A percentile compares a stretch with the other conserved stretches of the same genome.
phyloP scores from a whole-genome alignment of 2,329 filamentous ascomycete genomes.

The Ceratocystis colombiana region DNA sequence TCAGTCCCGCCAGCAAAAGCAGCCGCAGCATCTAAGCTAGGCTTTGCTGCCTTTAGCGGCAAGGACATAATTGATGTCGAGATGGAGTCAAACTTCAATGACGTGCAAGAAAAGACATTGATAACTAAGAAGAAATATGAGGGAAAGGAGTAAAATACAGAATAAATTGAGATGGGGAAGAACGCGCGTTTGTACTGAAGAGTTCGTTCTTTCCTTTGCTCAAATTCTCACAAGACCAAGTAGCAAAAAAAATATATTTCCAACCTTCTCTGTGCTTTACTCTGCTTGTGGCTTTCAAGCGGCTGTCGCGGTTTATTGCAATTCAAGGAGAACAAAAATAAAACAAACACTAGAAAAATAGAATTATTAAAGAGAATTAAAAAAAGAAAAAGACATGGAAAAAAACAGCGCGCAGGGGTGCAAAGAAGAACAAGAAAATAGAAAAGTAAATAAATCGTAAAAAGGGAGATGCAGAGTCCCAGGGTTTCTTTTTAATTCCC shows the following conservation, averaged over 20 bases:
- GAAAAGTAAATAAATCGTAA: background rate
- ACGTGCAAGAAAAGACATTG: background rate
- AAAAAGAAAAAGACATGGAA: slow-evolving; percentile 6
- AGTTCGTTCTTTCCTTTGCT: background rate
- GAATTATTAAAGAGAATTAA: background rate
- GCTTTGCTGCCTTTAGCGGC: slow-evolving; percentile 20
- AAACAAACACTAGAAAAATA: background rate
- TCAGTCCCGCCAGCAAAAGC: slow-evolving; percentile 24
- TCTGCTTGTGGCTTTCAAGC: background rate
- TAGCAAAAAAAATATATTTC: background rate
- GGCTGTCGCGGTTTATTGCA: background rate
- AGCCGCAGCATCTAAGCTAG: slow-evolving; percentile 22
- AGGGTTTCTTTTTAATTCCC: no score
- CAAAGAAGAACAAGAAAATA: background rate
- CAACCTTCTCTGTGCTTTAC: background rate
- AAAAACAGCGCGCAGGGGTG: background rate
- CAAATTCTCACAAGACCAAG: background rate
- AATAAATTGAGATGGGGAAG: background rate
- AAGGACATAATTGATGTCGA: slow-evolving; percentile 18
- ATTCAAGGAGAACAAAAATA: background rate
- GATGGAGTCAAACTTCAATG: slow-evolving; percentile 7
- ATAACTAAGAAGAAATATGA: background rate
- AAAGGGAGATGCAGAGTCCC: background rate
- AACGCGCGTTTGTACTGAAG: background rate
- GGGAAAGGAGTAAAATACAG: background rate